phyloP scores from a whole-genome alignment of 78 protist species.

The Planoprotostelium fungivorum region DNA sequence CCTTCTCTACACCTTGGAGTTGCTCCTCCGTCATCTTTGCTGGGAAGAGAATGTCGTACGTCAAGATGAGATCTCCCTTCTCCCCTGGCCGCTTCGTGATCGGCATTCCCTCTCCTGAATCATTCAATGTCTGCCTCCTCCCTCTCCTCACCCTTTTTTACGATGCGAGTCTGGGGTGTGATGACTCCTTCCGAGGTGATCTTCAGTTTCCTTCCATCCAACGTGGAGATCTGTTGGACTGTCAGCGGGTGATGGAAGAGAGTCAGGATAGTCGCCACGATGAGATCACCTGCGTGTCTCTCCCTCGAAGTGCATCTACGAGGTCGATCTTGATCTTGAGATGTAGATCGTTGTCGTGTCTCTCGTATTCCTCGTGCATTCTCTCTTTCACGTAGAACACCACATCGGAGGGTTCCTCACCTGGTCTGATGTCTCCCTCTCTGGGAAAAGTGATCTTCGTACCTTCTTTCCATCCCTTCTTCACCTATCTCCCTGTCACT shows the following conservation, averaged over 20 bases:
- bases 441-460: conserved; percentile 35
- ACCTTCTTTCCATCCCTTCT: conserved; percentile 58
- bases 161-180: background rate
- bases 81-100: conserved; percentile 2
- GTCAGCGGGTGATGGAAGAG: background rate
- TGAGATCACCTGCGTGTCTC: background rate
- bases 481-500: conserved; percentile 3
- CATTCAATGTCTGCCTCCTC: background rate
- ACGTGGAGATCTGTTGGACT: background rate
- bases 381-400: conserved; percentile 45
- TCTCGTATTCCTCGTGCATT: conserved; percentile 18
- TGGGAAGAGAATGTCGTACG: conserved; percentile 4
- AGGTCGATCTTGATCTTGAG: background rate
- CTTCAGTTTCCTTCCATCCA: conserved; percentile 16
- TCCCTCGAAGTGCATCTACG: conserved; percentile 24
- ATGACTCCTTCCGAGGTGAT: background rate
- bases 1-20: background rate
- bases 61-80: conserved; percentile 31
- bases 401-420: conserved; percentile 40
- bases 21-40: background rate
- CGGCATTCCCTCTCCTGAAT: conserved; percentile 46
- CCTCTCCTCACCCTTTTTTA: background rate
- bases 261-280: background rate
- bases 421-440: conserved; percentile 32
- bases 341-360: conserved; percentile 34